Evolutionary conservation across 179 eudicot species (phyloP).

Genomic region (Actinidia polygama): DNA sequence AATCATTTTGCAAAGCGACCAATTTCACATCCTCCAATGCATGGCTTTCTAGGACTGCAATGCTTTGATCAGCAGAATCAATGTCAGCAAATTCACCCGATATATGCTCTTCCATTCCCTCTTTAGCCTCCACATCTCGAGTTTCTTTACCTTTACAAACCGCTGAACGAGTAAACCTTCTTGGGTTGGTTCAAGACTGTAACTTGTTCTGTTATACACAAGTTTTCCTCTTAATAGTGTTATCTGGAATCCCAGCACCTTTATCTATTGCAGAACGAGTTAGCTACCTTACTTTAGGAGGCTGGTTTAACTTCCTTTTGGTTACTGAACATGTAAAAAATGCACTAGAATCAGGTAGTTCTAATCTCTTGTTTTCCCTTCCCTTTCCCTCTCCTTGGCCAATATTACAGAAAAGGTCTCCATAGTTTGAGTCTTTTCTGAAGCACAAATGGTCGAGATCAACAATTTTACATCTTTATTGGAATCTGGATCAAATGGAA

Average conservation of each 20-base stretch:
- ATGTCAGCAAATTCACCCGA: conserved; percentile 12
- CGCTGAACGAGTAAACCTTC: conserved; percentile 38
- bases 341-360: conserved; percentile 15
- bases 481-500: conserved; percentile 9
- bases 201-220: conserved; percentile 14
- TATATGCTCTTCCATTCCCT: conserved; percentile 20
- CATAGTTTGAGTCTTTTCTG: conserved; percentile 22
- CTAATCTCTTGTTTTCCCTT: conserved; percentile 6
- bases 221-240: conserved; percentile 17
- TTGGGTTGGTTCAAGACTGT: conserved; percentile 16
- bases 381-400: conserved; percentile 1
- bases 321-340: conserved; percentile 14
- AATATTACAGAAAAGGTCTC: conserved; percentile 11
- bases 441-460: conserved; percentile 15
- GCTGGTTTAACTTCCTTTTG: conserved; percentile 28
- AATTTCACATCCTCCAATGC: conserved; percentile 1
- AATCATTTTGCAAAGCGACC: not conserved
- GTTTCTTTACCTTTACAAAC: conserved; percentile 24
- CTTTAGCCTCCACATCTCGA: conserved; percentile 14
- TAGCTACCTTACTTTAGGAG: conserved; percentile 27
- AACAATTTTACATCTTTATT: conserved; percentile 24
- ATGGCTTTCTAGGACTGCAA: not conserved
- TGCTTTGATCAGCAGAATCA: conserved; percentile 6
- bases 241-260: conserved; percentile 19
- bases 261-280: conserved; percentile 38